Percentiles rank a stretch among this genome's conserved stretches.
Conservation (phyloP, 345 rosid genomes). For the Murraya paniculata region DNA sequence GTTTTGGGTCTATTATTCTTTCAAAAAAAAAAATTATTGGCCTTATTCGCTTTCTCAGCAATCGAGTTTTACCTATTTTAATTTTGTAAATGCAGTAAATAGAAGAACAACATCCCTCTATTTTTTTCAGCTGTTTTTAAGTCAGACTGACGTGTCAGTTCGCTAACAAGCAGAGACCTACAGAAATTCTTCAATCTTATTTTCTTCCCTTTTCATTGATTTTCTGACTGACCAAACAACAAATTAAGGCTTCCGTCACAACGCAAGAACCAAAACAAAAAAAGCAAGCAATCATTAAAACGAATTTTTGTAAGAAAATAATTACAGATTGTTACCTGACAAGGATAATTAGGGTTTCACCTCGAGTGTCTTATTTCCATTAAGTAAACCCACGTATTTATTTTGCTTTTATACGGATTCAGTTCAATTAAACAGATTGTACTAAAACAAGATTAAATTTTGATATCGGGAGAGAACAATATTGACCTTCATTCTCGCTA, state of each 20-base stretch:
- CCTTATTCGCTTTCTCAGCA: neutral
- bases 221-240: neutral
- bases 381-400: neutral
- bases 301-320: neutral
- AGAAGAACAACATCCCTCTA: neutral
- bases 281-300: neutral
- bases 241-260: neutral
- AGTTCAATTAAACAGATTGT: neutral
- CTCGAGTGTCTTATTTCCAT: neutral
- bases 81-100: neutral
- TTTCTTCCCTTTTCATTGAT: neutral
- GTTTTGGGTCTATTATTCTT: neutral
- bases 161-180: neutral
- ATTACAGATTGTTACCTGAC: neutral
- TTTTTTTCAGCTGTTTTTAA: neutral
- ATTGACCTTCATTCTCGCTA: no score
- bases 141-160: neutral
- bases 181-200: neutral
- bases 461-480: neutral
- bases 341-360: neutral
- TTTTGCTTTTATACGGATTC: neutral
- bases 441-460: no score
- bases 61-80: neutral
- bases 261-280: neutral
- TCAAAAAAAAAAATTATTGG: no score